Conservation (phyloP, 192 early-diverging fungal genomes). For the Linderina pennispora region DNA sequence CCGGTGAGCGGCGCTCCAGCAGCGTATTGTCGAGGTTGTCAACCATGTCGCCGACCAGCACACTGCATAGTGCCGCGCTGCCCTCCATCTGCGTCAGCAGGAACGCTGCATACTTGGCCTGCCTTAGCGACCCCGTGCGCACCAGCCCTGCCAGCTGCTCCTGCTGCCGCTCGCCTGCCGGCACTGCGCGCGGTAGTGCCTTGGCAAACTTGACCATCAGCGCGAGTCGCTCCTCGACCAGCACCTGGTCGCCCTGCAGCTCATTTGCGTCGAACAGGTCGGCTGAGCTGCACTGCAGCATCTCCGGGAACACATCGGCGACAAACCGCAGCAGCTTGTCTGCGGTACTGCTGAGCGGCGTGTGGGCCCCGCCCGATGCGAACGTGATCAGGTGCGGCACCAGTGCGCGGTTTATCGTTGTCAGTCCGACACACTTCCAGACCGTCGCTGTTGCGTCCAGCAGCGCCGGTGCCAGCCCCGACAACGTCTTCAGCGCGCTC, state of each 20-base stretch:
- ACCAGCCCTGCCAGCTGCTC: conserved; percentile 45
- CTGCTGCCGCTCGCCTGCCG: conserved; percentile 19
- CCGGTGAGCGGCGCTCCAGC: conserved; percentile 20
- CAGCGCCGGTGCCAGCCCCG: conserved; percentile 50
- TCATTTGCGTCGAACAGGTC: conserved; percentile 29
- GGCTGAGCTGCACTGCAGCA: conserved; percentile 25
- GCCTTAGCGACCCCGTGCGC: conserved; percentile 49
- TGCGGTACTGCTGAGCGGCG: conserved; percentile 12
- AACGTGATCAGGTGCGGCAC: conserved; percentile 55
- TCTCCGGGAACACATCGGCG: conserved; percentile 33
- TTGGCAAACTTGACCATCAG: conserved; percentile 70
- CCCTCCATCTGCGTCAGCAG: conserved; percentile 59
- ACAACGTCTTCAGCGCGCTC: conserved; percentile 62
- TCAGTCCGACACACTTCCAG: conserved; percentile 68
- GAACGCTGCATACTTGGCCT: conserved; percentile 68
- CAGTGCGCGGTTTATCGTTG: conserved; percentile 62
- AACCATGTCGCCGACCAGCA: conserved; percentile 45
- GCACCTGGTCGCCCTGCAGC: conserved; percentile 8
- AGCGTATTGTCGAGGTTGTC: conserved; percentile 22
- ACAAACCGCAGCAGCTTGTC: conserved; percentile 19
- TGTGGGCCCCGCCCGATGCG: conserved; percentile 28
- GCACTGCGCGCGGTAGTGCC: conserved; percentile 51
- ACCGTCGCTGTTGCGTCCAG: conserved; percentile 69
- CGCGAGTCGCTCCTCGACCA: conserved; percentile 22
- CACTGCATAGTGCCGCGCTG: conserved; percentile 38